These are phyloP conservation scores for Komagataea norvegica DNA, from an alignment of 1,139 yeast genomes.

Conservation along the genomic window DNA sequence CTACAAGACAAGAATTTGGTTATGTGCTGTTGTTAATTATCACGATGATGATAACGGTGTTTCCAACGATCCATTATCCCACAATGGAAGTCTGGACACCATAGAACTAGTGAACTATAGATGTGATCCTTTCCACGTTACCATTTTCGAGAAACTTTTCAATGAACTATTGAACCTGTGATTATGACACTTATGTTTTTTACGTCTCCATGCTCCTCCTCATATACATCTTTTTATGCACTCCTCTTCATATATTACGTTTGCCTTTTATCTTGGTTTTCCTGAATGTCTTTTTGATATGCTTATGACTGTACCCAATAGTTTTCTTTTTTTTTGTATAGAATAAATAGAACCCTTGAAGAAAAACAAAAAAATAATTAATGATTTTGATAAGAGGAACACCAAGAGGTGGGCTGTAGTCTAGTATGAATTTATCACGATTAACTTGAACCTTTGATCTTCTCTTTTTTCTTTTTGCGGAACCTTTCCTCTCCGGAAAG, in stretches of 20 bases:
- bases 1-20: slow-evolving; percentile 95
- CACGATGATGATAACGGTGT: slow-evolving; percentile 4
- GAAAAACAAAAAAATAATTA: too few species aligned
- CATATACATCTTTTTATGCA: neutral
- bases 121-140: slow-evolving; percentile 31
- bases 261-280: too few species aligned
- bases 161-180: slow-evolving; percentile 10
- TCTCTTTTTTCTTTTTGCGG: too few species aligned
- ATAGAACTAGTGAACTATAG: slow-evolving; percentile 14
- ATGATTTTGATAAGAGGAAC: too few species aligned
- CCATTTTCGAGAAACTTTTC: slow-evolving; percentile 28
- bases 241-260: too few species aligned
- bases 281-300: too few species aligned
- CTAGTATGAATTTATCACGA: too few species aligned
- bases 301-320: neutral
- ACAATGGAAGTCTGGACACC: slow-evolving; percentile 10
- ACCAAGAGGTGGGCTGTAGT: too few species aligned
- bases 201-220: neutral
- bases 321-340: neutral
- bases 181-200: neutral
- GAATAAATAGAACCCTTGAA: slow-evolving; percentile 1
- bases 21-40: slow-evolving; percentile 64
- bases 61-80: neutral
- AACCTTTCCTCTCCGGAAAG: too few species aligned
- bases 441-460: neutral